Percentiles rank a stretch among this genome's conserved stretches.
phyloP scores from a whole-genome alignment of 2,329 filamentous ascomycete genomes.

The Colletotrichum coccodes region DNA sequence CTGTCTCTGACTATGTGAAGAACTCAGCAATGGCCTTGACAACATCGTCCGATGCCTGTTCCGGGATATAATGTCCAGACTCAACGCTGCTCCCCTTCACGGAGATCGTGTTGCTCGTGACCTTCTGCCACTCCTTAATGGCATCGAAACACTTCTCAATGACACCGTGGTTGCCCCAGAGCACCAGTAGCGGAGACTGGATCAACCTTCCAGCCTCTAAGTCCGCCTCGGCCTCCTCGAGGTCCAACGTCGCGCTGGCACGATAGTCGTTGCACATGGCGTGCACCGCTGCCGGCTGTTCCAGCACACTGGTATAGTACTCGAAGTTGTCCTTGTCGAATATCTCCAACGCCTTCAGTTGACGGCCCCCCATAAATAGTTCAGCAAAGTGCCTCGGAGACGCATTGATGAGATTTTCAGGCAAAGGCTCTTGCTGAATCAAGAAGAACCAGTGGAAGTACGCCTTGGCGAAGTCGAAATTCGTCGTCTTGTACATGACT shows the following conservation, averaged over 20 bases:
- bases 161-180: slow-evolving; percentile 61
- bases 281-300: slow-evolving; percentile 53
- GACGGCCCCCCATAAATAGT: slow-evolving; percentile 52
- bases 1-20: slow-evolving; percentile 39
- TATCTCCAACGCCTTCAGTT: slow-evolving; percentile 45
- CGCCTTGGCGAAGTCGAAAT: slow-evolving; percentile 53
- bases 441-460: slow-evolving; percentile 72
- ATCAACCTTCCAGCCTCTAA: slow-evolving; percentile 54
- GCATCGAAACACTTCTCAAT: slow-evolving; percentile 61
- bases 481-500: slow-evolving; percentile 59
- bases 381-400: slow-evolving; percentile 52
- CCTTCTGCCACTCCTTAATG: slow-evolving; percentile 60
- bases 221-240: slow-evolving; percentile 60
- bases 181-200: slow-evolving; percentile 54
- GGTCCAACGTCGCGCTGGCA: slow-evolving; percentile 61
- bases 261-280: slow-evolving; percentile 67
- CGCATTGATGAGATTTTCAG: slow-evolving; percentile 56
- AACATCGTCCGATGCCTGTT: slow-evolving; percentile 60
- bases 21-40: slow-evolving; percentile 52
- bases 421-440: slow-evolving; percentile 61
- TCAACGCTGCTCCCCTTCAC: slow-evolving; percentile 55
- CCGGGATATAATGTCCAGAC: slow-evolving; percentile 60
- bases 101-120: slow-evolving; percentile 46
- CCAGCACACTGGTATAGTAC: slow-evolving; percentile 53
- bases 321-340: slow-evolving; percentile 48